Evolutionary conservation across 371 early-diverging fungal genomes (phyloP), one percentile per base, ranked within the genome.

Genomic region (Mucor piriformis): DNA sequence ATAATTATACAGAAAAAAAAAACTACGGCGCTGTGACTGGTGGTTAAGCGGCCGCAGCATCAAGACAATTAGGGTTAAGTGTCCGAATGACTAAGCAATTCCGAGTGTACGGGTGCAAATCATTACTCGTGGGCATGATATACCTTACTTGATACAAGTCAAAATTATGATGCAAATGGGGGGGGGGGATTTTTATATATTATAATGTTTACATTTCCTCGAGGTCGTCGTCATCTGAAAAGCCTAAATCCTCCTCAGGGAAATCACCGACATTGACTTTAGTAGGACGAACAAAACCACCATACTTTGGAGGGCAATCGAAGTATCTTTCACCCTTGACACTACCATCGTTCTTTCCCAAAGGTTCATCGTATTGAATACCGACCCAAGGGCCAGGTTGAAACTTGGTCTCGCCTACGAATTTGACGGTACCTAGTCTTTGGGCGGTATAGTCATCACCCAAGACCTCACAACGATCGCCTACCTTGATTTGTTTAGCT

Each of bases 311-410:
- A 11, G 82, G 79, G 57, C 90, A 90, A 4, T 77, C 64, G 64
- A 95, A 97, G 62, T 95, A 97, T 8, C 57, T 64, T 20, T 72
- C 82, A 3, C 93, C 94, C 51, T 90, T 78, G 1, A 95, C 92
- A 52, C 83, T 87, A 37, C 98, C 98, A 71, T 95, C 86, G 67
- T 98, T 92, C 73, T 93, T 95, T 25, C 98, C 98, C 38, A 95
- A 65, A 0, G 98, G 98, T 59, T 98, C 98, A 65, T 98, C 98
- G 52, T 92, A 96, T 67, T 95, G 91, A 16, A 98, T 76, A 49
- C 98, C 98, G 10, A 97, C 88, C 96, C 96, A 98, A 44, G 77
- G 74, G 3, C 97, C 98, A 0, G 88, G 75, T 63, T 94, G 91
- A 67, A 96, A 94, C 38, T 86, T 71, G 0, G 88, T 87, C 38